Evolutionary conservation across 2,329 filamentous ascomycete species (phyloP).

Genomic region (Rutstroemia sp.): DNA sequence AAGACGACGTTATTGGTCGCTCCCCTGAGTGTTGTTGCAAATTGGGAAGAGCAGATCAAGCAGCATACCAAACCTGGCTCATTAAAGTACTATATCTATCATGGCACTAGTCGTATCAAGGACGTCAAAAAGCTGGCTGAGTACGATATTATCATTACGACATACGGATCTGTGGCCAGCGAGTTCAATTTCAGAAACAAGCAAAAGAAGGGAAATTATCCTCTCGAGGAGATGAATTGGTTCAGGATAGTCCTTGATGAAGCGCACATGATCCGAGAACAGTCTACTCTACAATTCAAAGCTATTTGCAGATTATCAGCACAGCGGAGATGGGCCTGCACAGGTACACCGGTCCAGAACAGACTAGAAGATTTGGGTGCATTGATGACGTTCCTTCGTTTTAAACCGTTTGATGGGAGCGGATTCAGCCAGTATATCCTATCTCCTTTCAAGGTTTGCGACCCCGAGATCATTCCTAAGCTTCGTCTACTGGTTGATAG

Average conservation of each 20-base stretch:
- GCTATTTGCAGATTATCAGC: conserved; percentile 75
- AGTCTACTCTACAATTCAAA: conserved; percentile 73
- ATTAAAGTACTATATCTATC: conserved; percentile 75
- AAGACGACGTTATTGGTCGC: conserved; percentile 80
- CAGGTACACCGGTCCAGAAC: conserved; percentile 93
- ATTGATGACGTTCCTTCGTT: conserved; percentile 74
- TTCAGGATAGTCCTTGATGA: conserved; percentile 93
- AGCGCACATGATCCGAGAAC: conserved; percentile 88
- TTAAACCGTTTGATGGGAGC: conserved; percentile 76
- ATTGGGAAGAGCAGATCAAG: conserved; percentile 91
- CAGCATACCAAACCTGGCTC: conserved; percentile 62
- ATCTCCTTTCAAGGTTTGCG: conserved; percentile 77
- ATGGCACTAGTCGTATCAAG: conserved; percentile 69
- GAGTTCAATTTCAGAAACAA: conserved; percentile 63
- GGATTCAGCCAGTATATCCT: conserved; percentile 77
- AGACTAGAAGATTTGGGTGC: conserved; percentile 84
- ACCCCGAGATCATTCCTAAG: conserved; percentile 76
- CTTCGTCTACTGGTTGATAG: conserved; percentile 85
- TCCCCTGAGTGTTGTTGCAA: conserved; percentile 83
- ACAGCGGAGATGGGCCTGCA: conserved; percentile 89
- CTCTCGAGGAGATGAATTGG: conserved; percentile 76
- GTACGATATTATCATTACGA: conserved; percentile 84
- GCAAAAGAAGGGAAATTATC: conserved; percentile 50
- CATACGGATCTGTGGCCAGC: conserved; percentile 80
- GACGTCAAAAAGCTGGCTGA: conserved; percentile 60